Percentiles rank a stretch among this genome's conserved stretches.
Evolutionary conservation across 1,284 basidiomycete genomes (phyloP).

Genomic region (Cutaneotrichosporon sp.): DNA sequence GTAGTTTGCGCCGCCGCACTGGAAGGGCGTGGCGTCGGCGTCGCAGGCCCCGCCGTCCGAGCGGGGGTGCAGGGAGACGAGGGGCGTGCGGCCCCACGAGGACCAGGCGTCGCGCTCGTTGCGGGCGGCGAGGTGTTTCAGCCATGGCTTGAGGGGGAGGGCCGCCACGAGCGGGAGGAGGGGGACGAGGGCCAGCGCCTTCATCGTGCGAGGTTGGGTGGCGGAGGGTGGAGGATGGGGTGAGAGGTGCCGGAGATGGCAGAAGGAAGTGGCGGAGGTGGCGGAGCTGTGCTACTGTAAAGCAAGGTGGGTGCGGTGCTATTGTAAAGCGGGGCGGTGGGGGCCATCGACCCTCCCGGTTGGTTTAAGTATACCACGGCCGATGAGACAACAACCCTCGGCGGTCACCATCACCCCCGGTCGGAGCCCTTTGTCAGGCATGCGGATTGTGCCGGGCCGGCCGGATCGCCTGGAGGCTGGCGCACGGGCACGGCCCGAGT

Average conservation of each 20-base stretch:
- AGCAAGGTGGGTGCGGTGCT: background rate
- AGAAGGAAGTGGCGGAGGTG: background rate
- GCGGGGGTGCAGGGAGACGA: background rate
- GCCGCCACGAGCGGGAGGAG: background rate
- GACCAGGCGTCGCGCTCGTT: background rate
- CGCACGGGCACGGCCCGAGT: background rate
- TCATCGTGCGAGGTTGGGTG: background rate
- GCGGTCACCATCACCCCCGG: background rate
- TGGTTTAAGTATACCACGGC: background rate
- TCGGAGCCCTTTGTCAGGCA: background rate
- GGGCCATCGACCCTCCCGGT: background rate
- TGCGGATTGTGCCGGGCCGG: background rate
- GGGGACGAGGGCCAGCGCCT: background rate
- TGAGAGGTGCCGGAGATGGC: too few relatives aligned
- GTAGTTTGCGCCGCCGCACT: background rate
- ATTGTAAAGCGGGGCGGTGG: background rate
- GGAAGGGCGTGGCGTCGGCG: background rate
- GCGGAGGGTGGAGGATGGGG: too few relatives aligned
- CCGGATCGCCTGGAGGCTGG: background rate
- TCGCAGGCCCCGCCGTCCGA: background rate
- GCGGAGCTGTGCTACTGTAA: too few relatives aligned
- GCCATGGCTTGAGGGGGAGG: background rate
- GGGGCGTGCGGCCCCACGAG: background rate
- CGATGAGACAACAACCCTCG: background rate
- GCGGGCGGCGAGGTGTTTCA: background rate